Evolutionary conservation across 768 basidiomycete genomes (phyloP).

Genomic region (Pleurotus citrinopileatus): DNA sequence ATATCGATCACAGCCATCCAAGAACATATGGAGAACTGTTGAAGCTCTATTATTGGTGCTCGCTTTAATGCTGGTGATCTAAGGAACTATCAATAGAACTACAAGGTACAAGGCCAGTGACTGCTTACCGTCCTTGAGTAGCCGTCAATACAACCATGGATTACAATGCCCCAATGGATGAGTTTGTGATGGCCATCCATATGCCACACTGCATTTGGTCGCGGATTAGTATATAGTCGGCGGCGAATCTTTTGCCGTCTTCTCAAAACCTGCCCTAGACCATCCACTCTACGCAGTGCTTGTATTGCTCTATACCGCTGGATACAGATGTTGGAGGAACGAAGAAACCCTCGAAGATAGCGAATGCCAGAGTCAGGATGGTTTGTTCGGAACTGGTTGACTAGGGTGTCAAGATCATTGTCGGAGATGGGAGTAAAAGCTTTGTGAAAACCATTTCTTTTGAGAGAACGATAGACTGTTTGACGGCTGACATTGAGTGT

Average conservation of each 20-base stretch:
- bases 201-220: constrained; percentile 28
- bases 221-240: constrained; percentile 14
- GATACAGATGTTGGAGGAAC: constrained; percentile 19
- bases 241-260: constrained; percentile 12
- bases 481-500: constrained; percentile 1
- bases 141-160: constrained; percentile 20
- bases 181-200: constrained; percentile 32
- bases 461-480: constrained; percentile 3
- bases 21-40: constrained; percentile 25
- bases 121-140: constrained; percentile 18
- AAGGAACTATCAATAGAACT: constrained; percentile 22
- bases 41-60: constrained; percentile 24
- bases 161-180: constrained; percentile 22
- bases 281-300: constrained; percentile 22
- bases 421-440: constrained; percentile 13
- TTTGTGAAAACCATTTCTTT: not conserved
- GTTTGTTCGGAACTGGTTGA: constrained; percentile 7
- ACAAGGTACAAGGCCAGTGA: constrained; percentile 18
- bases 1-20: constrained; percentile 17
- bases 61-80: constrained; percentile 24
- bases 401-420: constrained; percentile 9
- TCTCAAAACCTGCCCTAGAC: constrained; percentile 18
- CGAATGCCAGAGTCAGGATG: constrained; percentile 20
- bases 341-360: constrained; percentile 25
- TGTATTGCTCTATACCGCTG: constrained; percentile 16